These are phyloP conservation scores for Nothomitra cinnamomea DNA, from an alignment of 2,329 filamentous ascomycete genomes.

Conservation along the genomic window DNA sequence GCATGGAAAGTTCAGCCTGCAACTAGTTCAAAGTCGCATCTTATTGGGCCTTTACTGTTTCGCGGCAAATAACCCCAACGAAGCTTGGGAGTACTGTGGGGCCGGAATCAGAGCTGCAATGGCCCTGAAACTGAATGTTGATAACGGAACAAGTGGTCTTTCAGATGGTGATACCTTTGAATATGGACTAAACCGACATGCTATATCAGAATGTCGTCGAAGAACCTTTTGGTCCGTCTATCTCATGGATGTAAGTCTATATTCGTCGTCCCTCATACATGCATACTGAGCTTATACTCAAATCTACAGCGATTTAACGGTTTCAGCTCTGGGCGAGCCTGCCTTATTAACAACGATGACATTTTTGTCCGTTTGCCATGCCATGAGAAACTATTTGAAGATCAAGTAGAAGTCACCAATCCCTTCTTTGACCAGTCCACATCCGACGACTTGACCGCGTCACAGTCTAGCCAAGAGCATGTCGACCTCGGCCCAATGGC, in stretches of 20 bases:
- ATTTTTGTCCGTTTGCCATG: conserved; percentile 51
- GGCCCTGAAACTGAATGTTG: conserved; percentile 45
- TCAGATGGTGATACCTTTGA: conserved; percentile 31
- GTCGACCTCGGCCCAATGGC: conserved; percentile 32
- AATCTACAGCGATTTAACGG: conserved; percentile 37
- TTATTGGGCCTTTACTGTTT: conserved; percentile 50
- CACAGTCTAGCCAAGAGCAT: conserved; percentile 22
- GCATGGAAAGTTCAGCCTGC: conserved; percentile 37
- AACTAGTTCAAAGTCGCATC: conserved; percentile 50
- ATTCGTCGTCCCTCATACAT: conserved; percentile 7
- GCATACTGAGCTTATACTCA: conserved; percentile 10
- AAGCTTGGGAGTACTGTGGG: conserved; percentile 47
- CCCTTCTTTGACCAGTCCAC: conserved; percentile 42
- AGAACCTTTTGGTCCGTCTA: conserved; percentile 59
- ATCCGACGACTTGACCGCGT: conserved; percentile 20
- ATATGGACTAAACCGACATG: conserved; percentile 38
- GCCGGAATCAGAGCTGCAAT: conserved; percentile 42
- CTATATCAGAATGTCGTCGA: conserved; percentile 47
- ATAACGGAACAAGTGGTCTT: conserved; percentile 32
- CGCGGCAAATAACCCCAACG: conserved; percentile 39
- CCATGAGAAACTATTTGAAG: conserved; percentile 42
- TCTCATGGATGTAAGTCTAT: conserved; percentile 41
- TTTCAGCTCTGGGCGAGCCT: conserved; percentile 35
- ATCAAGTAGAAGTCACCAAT: conserved; percentile 36
- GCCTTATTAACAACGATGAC: conserved; percentile 44